These are phyloP conservation scores for Botryotinia narcissicola DNA, from an alignment of 2,329 filamentous ascomycete species.

Conservation along the genomic window DNA sequence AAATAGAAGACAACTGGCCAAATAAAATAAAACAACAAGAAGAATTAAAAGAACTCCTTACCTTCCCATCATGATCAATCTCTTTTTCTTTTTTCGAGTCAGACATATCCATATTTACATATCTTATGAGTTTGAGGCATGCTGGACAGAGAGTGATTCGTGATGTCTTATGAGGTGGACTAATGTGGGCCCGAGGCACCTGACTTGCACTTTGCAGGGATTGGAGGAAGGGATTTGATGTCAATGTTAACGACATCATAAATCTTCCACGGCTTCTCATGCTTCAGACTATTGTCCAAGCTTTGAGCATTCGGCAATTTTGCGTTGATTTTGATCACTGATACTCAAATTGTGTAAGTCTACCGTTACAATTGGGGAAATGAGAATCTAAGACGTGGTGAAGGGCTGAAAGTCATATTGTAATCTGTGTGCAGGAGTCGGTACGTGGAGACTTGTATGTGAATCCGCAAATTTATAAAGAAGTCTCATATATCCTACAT, in stretches of 20 bases:
- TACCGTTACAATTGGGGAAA: neutral
- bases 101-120: slow-evolving; percentile 12
- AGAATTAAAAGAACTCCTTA: neutral
- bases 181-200: slow-evolving; percentile 1
- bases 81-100: slow-evolving; percentile 1
- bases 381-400: neutral
- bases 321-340: neutral
- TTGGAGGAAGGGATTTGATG: neutral
- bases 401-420: neutral
- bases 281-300: neutral
- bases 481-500: neutral
- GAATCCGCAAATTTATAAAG: neutral
- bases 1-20: slow-evolving; percentile 4
- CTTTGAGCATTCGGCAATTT: neutral
- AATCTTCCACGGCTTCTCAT: neutral
- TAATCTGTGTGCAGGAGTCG: neutral
- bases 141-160: neutral
- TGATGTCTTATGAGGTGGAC: neutral
- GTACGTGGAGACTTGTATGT: too few relatives aligned
- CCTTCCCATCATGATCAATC: neutral
- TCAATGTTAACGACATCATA: neutral
- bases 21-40: neutral
- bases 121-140: slow-evolving; percentile 3
- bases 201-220: neutral
- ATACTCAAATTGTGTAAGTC: neutral